These are phyloP conservation scores for Aspergillus floridensis DNA, from an alignment of 2,329 filamentous ascomycete species.

Conservation along the genomic window DNA sequence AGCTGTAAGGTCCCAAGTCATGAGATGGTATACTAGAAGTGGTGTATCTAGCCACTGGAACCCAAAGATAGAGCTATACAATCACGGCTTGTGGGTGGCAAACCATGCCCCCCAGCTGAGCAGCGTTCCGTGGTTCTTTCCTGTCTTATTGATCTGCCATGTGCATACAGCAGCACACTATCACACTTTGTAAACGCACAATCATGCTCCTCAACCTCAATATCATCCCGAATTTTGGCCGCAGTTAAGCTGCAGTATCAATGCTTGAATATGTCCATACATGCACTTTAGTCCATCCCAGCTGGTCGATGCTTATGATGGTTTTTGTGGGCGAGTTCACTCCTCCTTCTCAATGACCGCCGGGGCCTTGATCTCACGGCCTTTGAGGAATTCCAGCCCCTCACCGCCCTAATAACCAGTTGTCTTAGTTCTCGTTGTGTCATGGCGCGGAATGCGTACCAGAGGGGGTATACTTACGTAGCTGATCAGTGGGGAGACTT, in stretches of 20 bases:
- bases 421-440: neutral
- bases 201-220: neutral
- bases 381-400: conserved; percentile 60
- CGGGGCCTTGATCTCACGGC: conserved; percentile 60
- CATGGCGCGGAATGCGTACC: neutral
- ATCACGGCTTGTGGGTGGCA: neutral
- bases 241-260: neutral
- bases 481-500: conserved; percentile 89
- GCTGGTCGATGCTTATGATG: neutral
- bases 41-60: neutral
- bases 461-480: conserved; percentile 67
- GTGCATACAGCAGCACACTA: neutral
- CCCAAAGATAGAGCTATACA: neutral
- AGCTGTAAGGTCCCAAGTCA: no score
- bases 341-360: conserved; percentile 63
- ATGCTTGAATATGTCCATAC: neutral
- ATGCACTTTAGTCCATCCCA: neutral
- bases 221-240: neutral
- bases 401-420: conserved; percentile 55
- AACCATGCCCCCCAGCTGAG: neutral
- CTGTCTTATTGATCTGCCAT: neutral
- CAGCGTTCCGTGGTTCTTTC: neutral
- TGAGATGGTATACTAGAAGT: neutral
- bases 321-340: conserved; percentile 16
- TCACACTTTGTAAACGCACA: neutral